phyloP scores from a whole-genome alignment of 768 basidiomycete species.

The Roridomyces roridus region DNA sequence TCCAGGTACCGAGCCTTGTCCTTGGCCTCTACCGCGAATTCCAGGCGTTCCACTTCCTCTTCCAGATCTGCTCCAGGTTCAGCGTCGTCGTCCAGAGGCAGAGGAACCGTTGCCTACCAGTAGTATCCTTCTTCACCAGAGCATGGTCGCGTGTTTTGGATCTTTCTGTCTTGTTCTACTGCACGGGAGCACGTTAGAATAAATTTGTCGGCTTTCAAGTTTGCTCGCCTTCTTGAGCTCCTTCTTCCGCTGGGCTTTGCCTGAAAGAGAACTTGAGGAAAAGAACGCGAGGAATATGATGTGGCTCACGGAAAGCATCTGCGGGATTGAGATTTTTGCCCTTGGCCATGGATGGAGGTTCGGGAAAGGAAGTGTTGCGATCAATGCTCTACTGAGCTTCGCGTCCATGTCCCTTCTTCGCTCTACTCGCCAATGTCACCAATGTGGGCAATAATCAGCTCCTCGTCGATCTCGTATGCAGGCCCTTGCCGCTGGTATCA shows the following conservation, averaged over 20 bases:
- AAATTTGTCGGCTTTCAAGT: conserved; percentile 7
- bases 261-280: conserved; percentile 44
- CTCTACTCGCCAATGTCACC: too few species aligned
- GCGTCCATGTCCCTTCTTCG: too few species aligned
- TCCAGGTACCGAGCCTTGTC: conserved; percentile 73
- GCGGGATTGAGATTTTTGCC: conserved; percentile 89
- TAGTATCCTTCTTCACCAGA: conserved; percentile 94
- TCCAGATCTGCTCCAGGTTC: conserved; percentile 66
- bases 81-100: not conserved
- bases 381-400: too few species aligned
- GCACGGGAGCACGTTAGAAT: conserved; percentile 33
- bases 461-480: too few species aligned
- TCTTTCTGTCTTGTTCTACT: conserved; percentile 92
- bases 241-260: conserved; percentile 92
- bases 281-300: not conserved
- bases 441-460: too few species aligned
- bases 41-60: conserved; percentile 76
- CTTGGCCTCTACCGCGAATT: conserved; percentile 50
- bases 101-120: conserved; percentile 52
- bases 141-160: conserved; percentile 84
- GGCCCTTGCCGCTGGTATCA: too few species aligned
- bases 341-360: conserved; percentile 78
- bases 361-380: not conserved
- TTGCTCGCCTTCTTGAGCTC: conserved; percentile 94
- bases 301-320: conserved; percentile 83